A percentile compares a stretch with the other conserved stretches of the same genome.
Conservation (phyloP, 495 filamentous ascomycete genomes). For the Rhypophila decipiens region DNA sequence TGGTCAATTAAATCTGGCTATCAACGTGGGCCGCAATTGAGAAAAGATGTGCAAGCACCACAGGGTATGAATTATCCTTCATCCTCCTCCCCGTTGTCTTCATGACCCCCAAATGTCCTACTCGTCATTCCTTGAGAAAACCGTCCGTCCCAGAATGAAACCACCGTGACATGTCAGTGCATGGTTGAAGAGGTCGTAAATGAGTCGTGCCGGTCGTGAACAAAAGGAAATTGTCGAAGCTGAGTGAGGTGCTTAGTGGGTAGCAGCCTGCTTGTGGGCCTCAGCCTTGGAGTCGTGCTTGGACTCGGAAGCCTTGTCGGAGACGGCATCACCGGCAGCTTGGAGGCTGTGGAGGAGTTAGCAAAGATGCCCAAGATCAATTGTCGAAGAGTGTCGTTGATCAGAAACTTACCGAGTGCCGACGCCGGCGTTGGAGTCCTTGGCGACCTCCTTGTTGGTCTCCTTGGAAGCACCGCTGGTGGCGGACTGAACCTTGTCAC, state of each 20-base stretch:
- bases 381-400: background rate
- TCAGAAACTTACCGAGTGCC: constrained; percentile 42
- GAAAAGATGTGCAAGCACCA: too few relatives aligned
- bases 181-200: too few relatives aligned
- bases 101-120: too few relatives aligned
- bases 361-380: background rate
- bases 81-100: too few relatives aligned
- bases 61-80: too few relatives aligned
- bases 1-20: too few relatives aligned
- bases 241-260: constrained; percentile 42
- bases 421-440: constrained; percentile 47
- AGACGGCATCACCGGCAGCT: constrained; percentile 50
- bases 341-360: constrained; percentile 32
- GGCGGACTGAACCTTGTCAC: constrained; percentile 51
- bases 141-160: too few relatives aligned
- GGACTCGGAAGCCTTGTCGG: constrained; percentile 52
- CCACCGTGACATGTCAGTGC: too few relatives aligned
- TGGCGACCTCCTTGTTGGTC: constrained; percentile 59
- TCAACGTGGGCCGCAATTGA: too few relatives aligned
- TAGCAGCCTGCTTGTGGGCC: constrained; percentile 51
- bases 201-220: too few relatives aligned
- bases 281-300: constrained; percentile 49
- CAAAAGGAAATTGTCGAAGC: constrained; percentile 5
- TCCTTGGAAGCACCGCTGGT: constrained; percentile 51
- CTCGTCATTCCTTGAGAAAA: too few relatives aligned